A percentile compares a stretch with the other conserved stretches of the same genome.
These are phyloP conservation scores for Dothistroma pini DNA, from an alignment of 2,329 filamentous ascomycete species.

Conservation along the genomic window DNA sequence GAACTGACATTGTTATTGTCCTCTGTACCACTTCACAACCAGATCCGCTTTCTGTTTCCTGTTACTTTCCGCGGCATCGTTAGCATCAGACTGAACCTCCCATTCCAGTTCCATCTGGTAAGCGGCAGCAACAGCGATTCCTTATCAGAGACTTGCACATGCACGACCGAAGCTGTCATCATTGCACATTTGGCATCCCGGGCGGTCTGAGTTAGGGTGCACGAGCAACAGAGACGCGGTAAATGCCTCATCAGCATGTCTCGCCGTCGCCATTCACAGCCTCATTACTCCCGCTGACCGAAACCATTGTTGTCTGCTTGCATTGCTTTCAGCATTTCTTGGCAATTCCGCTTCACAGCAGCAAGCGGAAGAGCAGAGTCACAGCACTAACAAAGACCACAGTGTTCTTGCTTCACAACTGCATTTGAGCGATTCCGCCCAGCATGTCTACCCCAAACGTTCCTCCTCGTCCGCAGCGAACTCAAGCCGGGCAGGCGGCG, in stretches of 20 bases:
- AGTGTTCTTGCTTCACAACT: not conserved
- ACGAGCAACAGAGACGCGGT: slow-evolving; percentile 2
- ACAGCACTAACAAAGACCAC: slow-evolving; percentile 5
- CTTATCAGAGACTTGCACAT: slow-evolving; percentile 9
- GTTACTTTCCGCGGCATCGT: not conserved
- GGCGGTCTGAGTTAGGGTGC: slow-evolving; percentile 4
- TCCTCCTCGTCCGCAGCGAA: slow-evolving; percentile 60
- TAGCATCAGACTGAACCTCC: not conserved
- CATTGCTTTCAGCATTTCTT: slow-evolving; percentile 1
- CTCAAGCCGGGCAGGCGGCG: slow-evolving; percentile 43
- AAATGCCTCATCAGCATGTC: slow-evolving; percentile 6
- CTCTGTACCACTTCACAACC: not conserved
- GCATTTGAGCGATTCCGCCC: slow-evolving; percentile 11
- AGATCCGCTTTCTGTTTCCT: not conserved
- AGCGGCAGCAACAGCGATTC: not conserved
- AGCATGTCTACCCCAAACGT: slow-evolving; percentile 55
- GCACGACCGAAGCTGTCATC: not conserved
- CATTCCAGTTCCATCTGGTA: slow-evolving; percentile 1
- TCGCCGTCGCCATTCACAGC: slow-evolving; percentile 8
- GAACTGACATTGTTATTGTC: not conserved
- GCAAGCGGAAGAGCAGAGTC: slow-evolving; percentile 5
- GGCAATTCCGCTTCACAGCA: not conserved
- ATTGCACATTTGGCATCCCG: not conserved
- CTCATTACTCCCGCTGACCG: slow-evolving; percentile 1
- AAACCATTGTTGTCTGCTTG: slow-evolving; percentile 3